Percentiles rank a stretch among this genome's conserved stretches.
phyloP scores from a whole-genome alignment of 257 asterid species.

The Scutellaria galericulata region DNA sequence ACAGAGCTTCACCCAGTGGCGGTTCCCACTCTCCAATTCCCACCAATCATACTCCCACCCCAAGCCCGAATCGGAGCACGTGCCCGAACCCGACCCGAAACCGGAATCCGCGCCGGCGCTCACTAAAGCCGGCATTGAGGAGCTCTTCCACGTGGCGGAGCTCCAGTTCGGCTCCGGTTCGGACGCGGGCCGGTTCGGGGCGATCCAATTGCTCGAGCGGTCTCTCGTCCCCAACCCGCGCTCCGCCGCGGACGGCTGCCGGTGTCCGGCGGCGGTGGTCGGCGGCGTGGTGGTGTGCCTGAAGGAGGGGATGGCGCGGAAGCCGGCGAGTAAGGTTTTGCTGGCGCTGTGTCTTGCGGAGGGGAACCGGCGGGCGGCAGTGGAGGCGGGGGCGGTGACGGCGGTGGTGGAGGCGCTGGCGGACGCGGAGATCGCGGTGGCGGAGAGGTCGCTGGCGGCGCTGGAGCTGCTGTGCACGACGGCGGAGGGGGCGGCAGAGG shows the following conservation, averaged over 20 bases:
- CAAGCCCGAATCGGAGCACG: conserved; percentile 30
- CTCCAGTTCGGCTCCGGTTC: conserved; percentile 58
- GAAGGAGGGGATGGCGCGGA: conserved; percentile 52
- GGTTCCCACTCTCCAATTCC: conserved; percentile 59
- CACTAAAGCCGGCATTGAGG: conserved; percentile 49
- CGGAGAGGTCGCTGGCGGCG: conserved; percentile 76
- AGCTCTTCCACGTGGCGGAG: conserved; percentile 62
- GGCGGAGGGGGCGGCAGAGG: conserved; percentile 79
- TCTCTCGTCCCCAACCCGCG: conserved; percentile 69
- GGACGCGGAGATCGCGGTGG: conserved; percentile 66
- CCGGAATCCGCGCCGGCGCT: conserved; percentile 33
- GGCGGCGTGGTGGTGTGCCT: conserved; percentile 60
- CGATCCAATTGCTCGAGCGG: conserved; percentile 61
- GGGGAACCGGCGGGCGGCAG: conserved; percentile 64
- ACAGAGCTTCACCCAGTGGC: conserved; percentile 88
- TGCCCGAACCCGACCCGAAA: conserved; percentile 10
- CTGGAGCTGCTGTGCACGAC: conserved; percentile 75
- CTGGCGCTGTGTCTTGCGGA: conserved; percentile 72
- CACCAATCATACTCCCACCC: conserved; percentile 38
- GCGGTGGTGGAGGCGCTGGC: conserved; percentile 73
- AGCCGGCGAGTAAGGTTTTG: conserved; percentile 70
- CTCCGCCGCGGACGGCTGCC: conserved; percentile 46
- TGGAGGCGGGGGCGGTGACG: conserved; percentile 72
- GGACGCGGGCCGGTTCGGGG: conserved; percentile 48
- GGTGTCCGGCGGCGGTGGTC: conserved; percentile 58